Evolutionary conservation across 495 filamentous ascomycete genomes (phyloP), one percentile per base, ranked within the genome.

Genomic region (Neurospora sp.): DNA sequence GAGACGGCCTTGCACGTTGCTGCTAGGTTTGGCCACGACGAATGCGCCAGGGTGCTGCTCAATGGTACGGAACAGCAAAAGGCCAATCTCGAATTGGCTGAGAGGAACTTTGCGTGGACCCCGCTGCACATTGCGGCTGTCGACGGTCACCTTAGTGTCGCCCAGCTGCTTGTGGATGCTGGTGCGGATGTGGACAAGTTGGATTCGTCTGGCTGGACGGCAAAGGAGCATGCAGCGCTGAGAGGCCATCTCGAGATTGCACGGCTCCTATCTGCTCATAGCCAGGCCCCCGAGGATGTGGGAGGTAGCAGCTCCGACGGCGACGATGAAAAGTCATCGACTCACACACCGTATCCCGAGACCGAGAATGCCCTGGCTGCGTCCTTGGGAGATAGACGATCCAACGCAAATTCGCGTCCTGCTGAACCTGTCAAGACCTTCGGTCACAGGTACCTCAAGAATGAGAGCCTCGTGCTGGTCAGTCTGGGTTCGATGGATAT

Each of bases 401-500:
- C 86, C 2, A 82, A 82, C n/a, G 80, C 78, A 10, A 70, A 71
- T 11, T 76, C 78, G 5, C 84, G 88, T 69, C 79, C 82, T 15
- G 79, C 89, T 34, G 93, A 96, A 69, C 91, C 93, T 62, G 88
- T 98, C 74, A 98, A 98, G 81, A 92, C 94, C 28, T 99, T 97
- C 83, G 96, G 96, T 72, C 96, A 98, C 84, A 88, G 95, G 69
- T 99, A 98, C 83, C 90, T 99, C 71, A 96, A 89, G 45, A 89
- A 94, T 69, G 90, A 95, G 76, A 91, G 91, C 73, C 91, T 98
- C 86, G 88, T 99, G 66, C 87, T 98, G 71, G 93, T 99, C 75
- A 97, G 92, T 76, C 83, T 99, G 24, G 96, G 96, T 0, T 94
- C 92, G 0, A 97, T 97, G 92, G 96, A 98, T 78, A 93, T 90